Evolutionary conservation across 1,284 basidiomycete species (phyloP), one percentile per base, ranked within the genome.

Genomic region (Schizopora paradoxa): DNA sequence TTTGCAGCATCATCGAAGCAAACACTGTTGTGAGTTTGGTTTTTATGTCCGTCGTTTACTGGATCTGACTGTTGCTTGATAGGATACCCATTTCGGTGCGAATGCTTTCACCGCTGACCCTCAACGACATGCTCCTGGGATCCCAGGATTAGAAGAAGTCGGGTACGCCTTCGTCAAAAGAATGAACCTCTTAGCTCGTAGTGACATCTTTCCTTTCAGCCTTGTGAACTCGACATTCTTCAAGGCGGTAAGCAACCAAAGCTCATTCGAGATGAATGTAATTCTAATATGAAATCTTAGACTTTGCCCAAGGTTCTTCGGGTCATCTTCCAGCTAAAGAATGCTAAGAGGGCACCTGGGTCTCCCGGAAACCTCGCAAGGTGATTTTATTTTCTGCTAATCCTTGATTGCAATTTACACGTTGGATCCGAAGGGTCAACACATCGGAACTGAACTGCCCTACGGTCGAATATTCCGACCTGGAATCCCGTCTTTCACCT

Each of bases 321-420:
- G 4, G 62, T 64, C 11, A 69, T 82, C 25, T 73, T 84, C 50
- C 61, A 60, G 18, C 61, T 79, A 36, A 67, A 67, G 44, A 64
- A 70, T 33, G 32, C 83, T 21, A 60, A 64, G 44, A 64, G 73
- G 18, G 73, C 64, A 3, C 64, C 71, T 19, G 72, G 71, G 2
- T 49, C 53, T 4, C 69, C 73, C 11, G 79, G 79, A 27, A 48
- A 53, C 11, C 64, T 82, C 42, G 66, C 65, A 13, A 59, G 60
- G 62, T 61, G 44, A 22, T 29, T 13, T 35, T 26, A n/a, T 8
- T 16, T 43, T 11, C n/a, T 11, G 8, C 13, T 22, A 4, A 23
- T 45, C n/a, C 16, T 13, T 34, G 5, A 19, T n/a, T 6, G 11
- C n/a, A 26, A 25, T 18, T 45, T 21, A n/a, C 26, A 6, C 32